A percentile compares a stretch with the other conserved stretches of the same genome.
Conservation (phyloP, 768 basidiomycete species). For the Suillus cothurnatus region DNA sequence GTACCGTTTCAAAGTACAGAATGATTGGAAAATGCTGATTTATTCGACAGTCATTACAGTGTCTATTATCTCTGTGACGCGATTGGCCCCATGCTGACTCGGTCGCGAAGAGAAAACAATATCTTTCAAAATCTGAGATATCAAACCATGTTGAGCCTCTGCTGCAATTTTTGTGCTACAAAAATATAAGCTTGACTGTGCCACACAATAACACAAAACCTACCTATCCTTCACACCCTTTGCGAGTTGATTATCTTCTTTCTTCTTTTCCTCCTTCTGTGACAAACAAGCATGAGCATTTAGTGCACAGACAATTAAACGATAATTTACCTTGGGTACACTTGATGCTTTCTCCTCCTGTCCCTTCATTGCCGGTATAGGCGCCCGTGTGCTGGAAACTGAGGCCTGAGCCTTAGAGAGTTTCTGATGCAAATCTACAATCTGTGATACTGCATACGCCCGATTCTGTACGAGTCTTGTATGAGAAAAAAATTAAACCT, state of each 20-base stretch:
- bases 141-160: constrained; percentile 93
- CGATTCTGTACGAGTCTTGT: constrained; percentile 66
- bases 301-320: background rate
- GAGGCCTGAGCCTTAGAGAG: constrained; percentile 68
- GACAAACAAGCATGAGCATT: constrained; percentile 2
- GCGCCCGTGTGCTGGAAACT: constrained; percentile 60
- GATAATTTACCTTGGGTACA: constrained; percentile 42
- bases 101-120: constrained; percentile 75
- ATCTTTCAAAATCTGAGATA: constrained; percentile 92
- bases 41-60: constrained; percentile 40
- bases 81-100: constrained; percentile 25
- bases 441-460: constrained; percentile 90
- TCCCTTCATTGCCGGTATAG: constrained; percentile 53
- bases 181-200: background rate
- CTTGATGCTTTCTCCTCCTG: constrained; percentile 43
- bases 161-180: constrained; percentile 82
- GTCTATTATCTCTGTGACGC: constrained; percentile 36
- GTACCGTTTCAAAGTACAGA: background rate
- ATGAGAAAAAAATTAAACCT: background rate
- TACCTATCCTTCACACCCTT: constrained; percentile 94
- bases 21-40: background rate
- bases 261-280: constrained; percentile 71
- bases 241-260: constrained; percentile 82
- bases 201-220: constrained; percentile 27
- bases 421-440: constrained; percentile 89